Evolutionary conservation across 306 rosid species (phyloP).

Genomic region (Medicago truncatula): MtrunA17r5.0-ANR NC_053048.1:36532001-36532500

Average conservation of each 20-base stretch:
- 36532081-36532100: constrained; percentile 20
- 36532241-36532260: background rate
- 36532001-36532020: constrained; percentile 42
- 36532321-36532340: constrained; percentile 30
- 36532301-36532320: background rate
- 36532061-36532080: constrained; percentile 33
- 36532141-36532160: background rate
- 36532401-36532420: constrained; percentile 1
- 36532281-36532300: background rate
- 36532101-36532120: constrained; percentile 16
- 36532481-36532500: constrained; percentile 30
- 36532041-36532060: constrained; percentile 11
- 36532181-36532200: constrained; percentile 7
- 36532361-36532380: constrained; percentile 1
- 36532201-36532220: background rate
- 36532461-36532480: constrained; percentile 6
- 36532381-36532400: background rate
- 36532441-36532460: constrained; percentile 26
- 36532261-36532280: background rate
- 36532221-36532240: background rate
- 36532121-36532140: constrained; percentile 13
- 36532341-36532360: constrained; percentile 17
- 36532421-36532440: constrained; percentile 23
- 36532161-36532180: constrained; percentile 6
- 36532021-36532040: constrained; percentile 43